phyloP scores from a whole-genome alignment of 1,284 basidiomycete species.

The Porogramme epimiltina region DNA sequence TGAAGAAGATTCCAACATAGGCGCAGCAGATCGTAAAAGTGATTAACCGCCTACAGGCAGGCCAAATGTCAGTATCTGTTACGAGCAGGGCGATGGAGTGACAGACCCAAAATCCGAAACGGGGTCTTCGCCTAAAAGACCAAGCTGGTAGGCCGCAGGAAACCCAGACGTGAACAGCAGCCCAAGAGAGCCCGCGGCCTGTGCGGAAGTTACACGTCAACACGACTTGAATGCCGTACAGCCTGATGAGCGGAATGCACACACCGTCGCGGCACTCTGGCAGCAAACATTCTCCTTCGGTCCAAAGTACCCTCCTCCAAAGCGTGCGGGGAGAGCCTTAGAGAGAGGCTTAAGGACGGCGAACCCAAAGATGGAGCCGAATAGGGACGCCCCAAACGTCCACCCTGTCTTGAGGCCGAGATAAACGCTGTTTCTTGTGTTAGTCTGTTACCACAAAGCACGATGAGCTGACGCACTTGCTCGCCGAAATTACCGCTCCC shows the following conservation, averaged over 20 bases:
- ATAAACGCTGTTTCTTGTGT: slow-evolving; percentile 40
- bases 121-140: slow-evolving; percentile 46
- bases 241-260: not conserved
- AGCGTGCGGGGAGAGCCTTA: slow-evolving; percentile 44
- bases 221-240: not conserved
- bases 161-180: slow-evolving; percentile 67
- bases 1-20: slow-evolving; percentile 71
- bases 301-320: slow-evolving; percentile 63
- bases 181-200: slow-evolving; percentile 56
- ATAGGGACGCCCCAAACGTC: slow-evolving; percentile 55
- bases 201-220: not conserved
- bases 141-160: slow-evolving; percentile 63
- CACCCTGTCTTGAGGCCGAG: slow-evolving; percentile 72
- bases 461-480: slow-evolving; percentile 19
- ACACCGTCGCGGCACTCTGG: slow-evolving; percentile 53
- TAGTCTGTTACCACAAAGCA: too few relatives aligned
- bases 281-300: slow-evolving; percentile 70
- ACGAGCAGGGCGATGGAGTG: slow-evolving; percentile 5
- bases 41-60: slow-evolving; percentile 39
- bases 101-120: slow-evolving; percentile 35
- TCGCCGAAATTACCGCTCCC: slow-evolving; percentile 47
- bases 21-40: slow-evolving; percentile 58
- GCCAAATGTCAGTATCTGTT: slow-evolving; percentile 5
- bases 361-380: slow-evolving; percentile 61
- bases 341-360: slow-evolving; percentile 65